Evolutionary conservation across 1,284 basidiomycete genomes (phyloP).

Genomic region (Earliella scabrosa): DNA sequence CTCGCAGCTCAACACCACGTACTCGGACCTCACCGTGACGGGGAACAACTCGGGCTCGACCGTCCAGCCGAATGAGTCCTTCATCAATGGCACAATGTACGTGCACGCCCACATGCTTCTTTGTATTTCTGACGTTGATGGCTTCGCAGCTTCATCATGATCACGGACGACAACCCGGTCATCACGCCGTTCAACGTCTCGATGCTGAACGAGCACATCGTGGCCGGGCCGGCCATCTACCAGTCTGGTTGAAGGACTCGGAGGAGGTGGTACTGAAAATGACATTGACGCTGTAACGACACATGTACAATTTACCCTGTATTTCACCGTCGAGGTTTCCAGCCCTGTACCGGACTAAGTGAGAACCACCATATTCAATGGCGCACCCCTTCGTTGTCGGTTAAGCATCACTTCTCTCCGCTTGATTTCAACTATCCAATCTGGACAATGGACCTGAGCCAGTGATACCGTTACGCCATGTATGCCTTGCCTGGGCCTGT

Average conservation of each 20-base stretch:
- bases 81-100: conserved; percentile 54
- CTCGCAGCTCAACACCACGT: conserved; percentile 68
- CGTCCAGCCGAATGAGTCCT: conserved; percentile 47
- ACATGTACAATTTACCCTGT: too few relatives aligned
- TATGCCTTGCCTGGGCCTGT: too few relatives aligned
- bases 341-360: too few relatives aligned
- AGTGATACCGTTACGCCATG: too few relatives aligned
- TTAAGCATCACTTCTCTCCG: too few relatives aligned
- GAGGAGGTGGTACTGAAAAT: too few relatives aligned
- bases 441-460: too few relatives aligned
- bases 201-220: conserved; percentile 56
- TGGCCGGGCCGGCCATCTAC: conserved; percentile 61
- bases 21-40: conserved; percentile 52
- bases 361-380: too few relatives aligned
- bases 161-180: conserved; percentile 53
- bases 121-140: not conserved
- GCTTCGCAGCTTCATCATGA: conserved; percentile 49
- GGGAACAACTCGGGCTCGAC: conserved; percentile 49
- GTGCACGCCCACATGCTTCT: conserved; percentile 13
- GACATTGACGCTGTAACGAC: too few relatives aligned
- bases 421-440: too few relatives aligned
- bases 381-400: too few relatives aligned
- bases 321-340: too few relatives aligned
- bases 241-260: conserved; percentile 28
- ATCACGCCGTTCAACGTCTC: conserved; percentile 67